Base-by-base conservation (phyloP, 2,329 filamentous ascomycete genomes). In the Cladosporium colombiae region DNA sequence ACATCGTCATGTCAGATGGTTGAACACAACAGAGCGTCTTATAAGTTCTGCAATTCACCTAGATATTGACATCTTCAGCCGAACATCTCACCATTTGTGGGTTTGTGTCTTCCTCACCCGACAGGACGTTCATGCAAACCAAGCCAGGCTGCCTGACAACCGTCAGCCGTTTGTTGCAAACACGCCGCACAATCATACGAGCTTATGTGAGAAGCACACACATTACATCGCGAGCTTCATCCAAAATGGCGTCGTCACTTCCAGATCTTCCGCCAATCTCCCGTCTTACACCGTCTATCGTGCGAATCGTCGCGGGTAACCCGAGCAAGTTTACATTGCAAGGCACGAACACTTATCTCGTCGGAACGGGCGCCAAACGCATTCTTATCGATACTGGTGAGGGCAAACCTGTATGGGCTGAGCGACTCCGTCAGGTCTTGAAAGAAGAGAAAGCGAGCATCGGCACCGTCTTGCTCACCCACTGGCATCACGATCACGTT, bases 281-380 rank as follows among this genome's bases (percentile, higher is more conserved):
- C 78, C 87, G 90, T 67, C 83, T 98, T 64, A 94, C 91, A 74
- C 85, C 90, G 23, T 82, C 86, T 16, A 90, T 93, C 53, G 89
- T 97, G 68, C 87, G 95, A 65, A 91, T 99, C 68, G 83, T 98
- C 21, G 95, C 90, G 66, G 92, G 91, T 10, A 99, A 99, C 78
- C 94, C 95, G 14, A 88, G 91, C 75, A 97, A 96, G 82, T 89
- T 88, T 74, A 86, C 85, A 0, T 76, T 89, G n/a, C 87, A 89
- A 84, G 87, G 86, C 83, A 97, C 95, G 71, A 99, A 99, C 78
- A 99, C 95, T 37, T 99, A 99, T 77, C 85, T 99, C 21, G 75
- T 99, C 66, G 95, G 95, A 66, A 88, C 85, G 7, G 94, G 93
- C 3, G 76, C 81, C 6, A 79, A 81, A 7, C 88, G 95, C 11